Conservation (phyloP, 2,329 filamentous ascomycete genomes). For the Anthostomella pinea region DNA sequence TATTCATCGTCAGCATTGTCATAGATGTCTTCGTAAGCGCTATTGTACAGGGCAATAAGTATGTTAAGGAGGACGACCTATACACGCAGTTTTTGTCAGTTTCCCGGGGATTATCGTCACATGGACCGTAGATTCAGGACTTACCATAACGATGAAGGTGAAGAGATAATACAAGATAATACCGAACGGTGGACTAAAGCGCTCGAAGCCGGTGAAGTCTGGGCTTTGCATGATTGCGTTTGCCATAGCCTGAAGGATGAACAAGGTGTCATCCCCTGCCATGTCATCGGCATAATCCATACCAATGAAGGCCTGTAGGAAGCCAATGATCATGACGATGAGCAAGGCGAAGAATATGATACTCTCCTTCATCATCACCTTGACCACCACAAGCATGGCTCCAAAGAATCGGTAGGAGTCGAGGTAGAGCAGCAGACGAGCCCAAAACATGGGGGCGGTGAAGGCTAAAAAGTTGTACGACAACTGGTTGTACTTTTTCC, state of each 20-base stretch:
- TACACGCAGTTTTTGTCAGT: neutral
- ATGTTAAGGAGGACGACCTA: constrained; percentile 81
- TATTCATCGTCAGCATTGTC: constrained; percentile 94
- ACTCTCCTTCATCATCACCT: constrained; percentile 91
- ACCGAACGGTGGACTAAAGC: constrained; percentile 89
- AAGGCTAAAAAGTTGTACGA: constrained; percentile 96
- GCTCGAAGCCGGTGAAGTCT: constrained; percentile 84
- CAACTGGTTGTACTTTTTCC: constrained; percentile 68
- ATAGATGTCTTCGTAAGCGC: constrained; percentile 91
- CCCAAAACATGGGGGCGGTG: constrained; percentile 95
- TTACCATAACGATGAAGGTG: constrained; percentile 93
- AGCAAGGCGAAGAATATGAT: constrained; percentile 95
- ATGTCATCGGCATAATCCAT: constrained; percentile 80
- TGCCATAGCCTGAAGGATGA: constrained; percentile 78
- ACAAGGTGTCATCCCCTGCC: constrained; percentile 63
- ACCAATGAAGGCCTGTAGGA: constrained; percentile 91
- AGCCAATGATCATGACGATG: constrained; percentile 77
- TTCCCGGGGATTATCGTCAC: neutral
- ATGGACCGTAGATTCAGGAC: constrained; percentile 10
- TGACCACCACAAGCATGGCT: constrained; percentile 94
- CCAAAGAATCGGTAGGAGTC: constrained; percentile 96
- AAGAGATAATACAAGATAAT: constrained; percentile 96
- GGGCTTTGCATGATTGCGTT: constrained; percentile 91
- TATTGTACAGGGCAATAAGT: constrained; percentile 95
- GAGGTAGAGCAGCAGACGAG: constrained; percentile 84